These are phyloP conservation scores for Rugosomyces carneus DNA, from an alignment of 1,284 basidiomycete genomes.

Conservation along the genomic window DNA sequence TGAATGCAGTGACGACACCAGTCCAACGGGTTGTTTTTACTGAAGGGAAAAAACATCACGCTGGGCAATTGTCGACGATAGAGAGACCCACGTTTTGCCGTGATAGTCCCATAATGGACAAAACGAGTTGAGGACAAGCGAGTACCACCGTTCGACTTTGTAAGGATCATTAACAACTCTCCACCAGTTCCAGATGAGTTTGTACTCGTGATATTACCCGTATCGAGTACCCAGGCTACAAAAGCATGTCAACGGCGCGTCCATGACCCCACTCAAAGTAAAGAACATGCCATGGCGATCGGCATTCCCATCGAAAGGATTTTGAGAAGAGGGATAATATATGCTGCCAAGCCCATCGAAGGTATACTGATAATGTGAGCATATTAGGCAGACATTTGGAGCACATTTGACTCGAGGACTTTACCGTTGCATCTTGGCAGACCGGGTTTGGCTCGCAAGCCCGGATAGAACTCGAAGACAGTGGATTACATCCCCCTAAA, in stretches of 20 bases:
- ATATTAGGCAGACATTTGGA: not conserved
- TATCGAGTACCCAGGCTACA: constrained; percentile 66
- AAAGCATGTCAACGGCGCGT: no score
- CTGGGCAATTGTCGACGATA: not conserved
- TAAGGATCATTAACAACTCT: constrained; percentile 61
- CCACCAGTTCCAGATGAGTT: constrained; percentile 44
- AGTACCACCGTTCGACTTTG: constrained; percentile 66
- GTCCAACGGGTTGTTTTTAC: constrained; percentile 61
- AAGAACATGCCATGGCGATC: no score
- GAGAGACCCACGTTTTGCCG: constrained; percentile 49
- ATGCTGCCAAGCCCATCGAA: not conserved
- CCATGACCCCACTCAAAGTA: no score
- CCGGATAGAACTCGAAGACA: constrained; percentile 52
- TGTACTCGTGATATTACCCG: constrained; percentile 58
- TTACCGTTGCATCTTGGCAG: constrained; percentile 57
- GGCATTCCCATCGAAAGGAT: no score
- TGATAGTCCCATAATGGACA: constrained; percentile 75
- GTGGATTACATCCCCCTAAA: constrained; percentile 77
- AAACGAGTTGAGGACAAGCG: constrained; percentile 75
- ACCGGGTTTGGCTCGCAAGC: constrained; percentile 72
- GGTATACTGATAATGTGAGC: not conserved
- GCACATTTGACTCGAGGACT: constrained; percentile 5
- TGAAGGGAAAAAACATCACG: not conserved
- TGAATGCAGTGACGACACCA: no score
- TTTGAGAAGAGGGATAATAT: not conserved